phyloP scores from a whole-genome alignment of 169 alveolate genomes.

The Cryptosporidium muris region DNA sequence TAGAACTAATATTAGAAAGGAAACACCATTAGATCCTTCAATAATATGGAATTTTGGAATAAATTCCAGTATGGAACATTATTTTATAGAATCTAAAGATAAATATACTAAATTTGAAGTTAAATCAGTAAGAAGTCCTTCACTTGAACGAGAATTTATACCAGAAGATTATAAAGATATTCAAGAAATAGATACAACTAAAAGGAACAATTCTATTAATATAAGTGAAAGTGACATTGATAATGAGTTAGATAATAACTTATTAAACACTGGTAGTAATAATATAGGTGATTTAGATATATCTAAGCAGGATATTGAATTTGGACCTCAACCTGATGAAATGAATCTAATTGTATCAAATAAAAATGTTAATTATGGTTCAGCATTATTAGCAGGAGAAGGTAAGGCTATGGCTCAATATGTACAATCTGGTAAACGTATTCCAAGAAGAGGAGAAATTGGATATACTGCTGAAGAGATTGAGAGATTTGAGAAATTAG shows the following conservation, averaged over 20 bases:
- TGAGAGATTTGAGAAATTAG: constrained; percentile 86
- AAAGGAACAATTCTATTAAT: no score
- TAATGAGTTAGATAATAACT: no score
- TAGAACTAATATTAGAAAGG: constrained; percentile 36
- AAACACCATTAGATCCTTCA: neutral
- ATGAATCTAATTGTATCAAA: constrained; percentile 4
- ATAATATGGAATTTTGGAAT: no score
- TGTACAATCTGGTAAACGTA: constrained; percentile 87
- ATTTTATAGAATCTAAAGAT: no score
- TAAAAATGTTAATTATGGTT: constrained; percentile 72
- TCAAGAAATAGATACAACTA: no score
- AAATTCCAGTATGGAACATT: no score
- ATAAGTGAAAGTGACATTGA: no score
- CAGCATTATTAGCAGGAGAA: constrained; percentile 79
- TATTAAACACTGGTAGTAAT: no score
- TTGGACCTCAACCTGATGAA: constrained; percentile 31
- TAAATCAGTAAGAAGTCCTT: neutral
- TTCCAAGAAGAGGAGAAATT: constrained; percentile 92
- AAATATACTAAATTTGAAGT: no score
- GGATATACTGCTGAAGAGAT: constrained; percentile 91
- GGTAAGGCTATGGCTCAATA: constrained; percentile 87
- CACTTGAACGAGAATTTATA: constrained; percentile 43
- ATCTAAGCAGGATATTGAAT: constrained; percentile 1
- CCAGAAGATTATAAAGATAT: constrained; percentile 5
- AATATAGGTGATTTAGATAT: neutral